Evolutionary conservation across 495 filamentous ascomycete species (phyloP), one percentile per base, ranked within the genome.

Genomic region (Tuber microsphaerosporum): DNA sequence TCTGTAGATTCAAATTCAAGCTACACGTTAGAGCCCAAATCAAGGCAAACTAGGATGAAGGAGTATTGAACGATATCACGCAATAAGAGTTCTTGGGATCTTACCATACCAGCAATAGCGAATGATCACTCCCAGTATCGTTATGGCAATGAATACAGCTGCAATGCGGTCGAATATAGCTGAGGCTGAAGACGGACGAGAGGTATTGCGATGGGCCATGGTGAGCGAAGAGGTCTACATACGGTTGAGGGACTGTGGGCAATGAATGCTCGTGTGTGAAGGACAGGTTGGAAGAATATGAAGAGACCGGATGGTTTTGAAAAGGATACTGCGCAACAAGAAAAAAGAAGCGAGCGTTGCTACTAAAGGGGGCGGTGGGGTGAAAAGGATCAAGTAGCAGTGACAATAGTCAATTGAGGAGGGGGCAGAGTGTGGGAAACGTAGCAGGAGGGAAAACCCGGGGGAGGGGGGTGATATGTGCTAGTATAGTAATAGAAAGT

Each of bases 31-130:
- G 70, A 65, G 26, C 44, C 65, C 26, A 16, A 72, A 19, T 34
- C 20, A 51, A 26, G 16, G 22, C 45, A n/a, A 42, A 68, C 41
- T 1, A 65, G 39, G 14, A 19, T 45, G 20, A 71, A 71, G 34
- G 16, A 31, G 39, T 14, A 31, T 31, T 20, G n/a, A 41, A 16
- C 2, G 31, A 71, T 71, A 42, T 31, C 51, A 61, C 7, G 51
- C 4, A 61, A 31, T 2, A 31, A 31, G 14, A 31, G n/a, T 19
- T 71, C 44, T 56, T 71, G 31, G 44, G 48, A 61, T 77, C 81
- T 43, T 79, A 85, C 84, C 84, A 68, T 81, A 76, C 79, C 78
- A 84, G 73, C 82, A 85, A 72, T 84, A 84, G 75, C 84, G 83
- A 69, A 84, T 82, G 73, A 83, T 68, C 17, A 83, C 84, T 74